Percentiles rank a stretch among this genome's conserved stretches.
phyloP scores from a whole-genome alignment of 495 filamentous ascomycete genomes.

The Penicillium desertorum region DNA sequence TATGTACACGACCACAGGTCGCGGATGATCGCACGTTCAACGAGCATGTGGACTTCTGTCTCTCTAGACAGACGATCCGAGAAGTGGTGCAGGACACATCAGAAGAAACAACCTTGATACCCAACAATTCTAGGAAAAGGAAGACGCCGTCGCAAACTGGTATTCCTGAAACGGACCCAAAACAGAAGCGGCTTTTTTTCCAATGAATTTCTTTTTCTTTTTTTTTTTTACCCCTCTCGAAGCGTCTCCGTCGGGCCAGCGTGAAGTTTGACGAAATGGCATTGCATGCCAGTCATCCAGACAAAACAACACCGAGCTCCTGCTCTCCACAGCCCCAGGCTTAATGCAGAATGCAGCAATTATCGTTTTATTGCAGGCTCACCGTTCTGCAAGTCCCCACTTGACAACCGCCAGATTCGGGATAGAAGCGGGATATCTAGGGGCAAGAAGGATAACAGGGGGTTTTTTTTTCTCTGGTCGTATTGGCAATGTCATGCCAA shows the following conservation, averaged over 20 bases:
- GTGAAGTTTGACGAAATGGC: neutral
- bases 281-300: neutral
- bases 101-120: constrained; percentile 11
- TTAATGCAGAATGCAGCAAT: neutral
- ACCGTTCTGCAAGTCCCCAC: constrained; percentile 10
- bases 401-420: constrained; percentile 8
- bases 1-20: constrained; percentile 70
- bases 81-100: constrained; percentile 63
- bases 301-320: neutral
- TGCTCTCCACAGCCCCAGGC: neutral
- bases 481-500: neutral
- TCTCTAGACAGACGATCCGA: constrained; percentile 81
- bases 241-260: neutral
- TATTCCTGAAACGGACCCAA: constrained; percentile 25
- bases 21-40: constrained; percentile 83
- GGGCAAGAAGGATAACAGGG: neutral
- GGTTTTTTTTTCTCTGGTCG: neutral
- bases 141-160: constrained; percentile 24
- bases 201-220: constrained; percentile 12
- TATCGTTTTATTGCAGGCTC: constrained; percentile 6
- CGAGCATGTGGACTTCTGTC: constrained; percentile 89
- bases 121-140: constrained; percentile 28
- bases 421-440: neutral
- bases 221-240: neutral
- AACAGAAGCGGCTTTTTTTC: constrained; percentile 45